These are phyloP conservation scores for Larix kaempferi DNA, from an alignment of 75 land plant species.

Conservation along the genomic window DNA sequence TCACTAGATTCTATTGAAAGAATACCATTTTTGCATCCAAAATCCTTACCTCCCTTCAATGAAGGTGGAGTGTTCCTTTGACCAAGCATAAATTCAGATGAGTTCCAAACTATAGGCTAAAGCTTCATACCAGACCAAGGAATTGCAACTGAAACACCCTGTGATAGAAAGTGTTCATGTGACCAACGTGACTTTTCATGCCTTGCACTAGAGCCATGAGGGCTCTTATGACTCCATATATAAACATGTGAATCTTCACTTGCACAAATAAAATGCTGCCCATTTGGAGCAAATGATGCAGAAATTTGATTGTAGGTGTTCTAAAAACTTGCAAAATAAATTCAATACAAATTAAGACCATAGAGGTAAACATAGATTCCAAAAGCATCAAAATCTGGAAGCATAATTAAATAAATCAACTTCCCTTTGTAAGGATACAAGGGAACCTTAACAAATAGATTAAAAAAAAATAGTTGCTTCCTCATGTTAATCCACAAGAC, in stretches of 20 bases:
- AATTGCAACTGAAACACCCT: constrained; percentile 71
- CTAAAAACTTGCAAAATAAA: constrained; percentile 44
- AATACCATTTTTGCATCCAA: background rate
- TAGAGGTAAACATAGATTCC: no score
- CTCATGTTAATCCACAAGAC: no score
- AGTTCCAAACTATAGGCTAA: background rate
- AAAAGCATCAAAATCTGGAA: no score
- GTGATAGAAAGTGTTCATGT: constrained; percentile 63
- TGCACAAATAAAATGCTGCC: constrained; percentile 72
- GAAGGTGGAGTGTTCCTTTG: background rate
- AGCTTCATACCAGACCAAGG: constrained; percentile 67
- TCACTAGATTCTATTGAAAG: background rate
- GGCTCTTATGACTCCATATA: constrained; percentile 51
- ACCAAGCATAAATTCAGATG: background rate
- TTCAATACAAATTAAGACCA: background rate
- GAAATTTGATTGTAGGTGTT: constrained; percentile 61
- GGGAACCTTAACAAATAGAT: no score
- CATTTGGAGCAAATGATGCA: constrained; percentile 78
- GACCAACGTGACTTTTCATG: constrained; percentile 40
- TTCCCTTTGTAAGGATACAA: no score
- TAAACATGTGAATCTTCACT: constrained; percentile 85
- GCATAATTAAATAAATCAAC: no score
- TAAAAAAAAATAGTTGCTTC: no score
- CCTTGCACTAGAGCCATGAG: constrained; percentile 7
- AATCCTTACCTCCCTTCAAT: background rate